Base-by-base conservation (phyloP, 805 yeast genomes). In the Lachancea kluyveri region DNA sequence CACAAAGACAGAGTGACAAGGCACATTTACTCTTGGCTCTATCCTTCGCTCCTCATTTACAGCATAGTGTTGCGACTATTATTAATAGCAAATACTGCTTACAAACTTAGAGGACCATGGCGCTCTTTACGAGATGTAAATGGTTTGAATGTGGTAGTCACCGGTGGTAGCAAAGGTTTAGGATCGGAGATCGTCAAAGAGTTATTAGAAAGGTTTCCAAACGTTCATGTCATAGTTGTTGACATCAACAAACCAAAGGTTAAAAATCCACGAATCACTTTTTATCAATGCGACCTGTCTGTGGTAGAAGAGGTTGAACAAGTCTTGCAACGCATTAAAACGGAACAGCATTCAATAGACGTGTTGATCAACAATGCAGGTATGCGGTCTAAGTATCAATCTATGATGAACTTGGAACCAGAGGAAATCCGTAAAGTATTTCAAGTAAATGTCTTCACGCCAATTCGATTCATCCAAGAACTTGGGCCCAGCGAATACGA, bases 331-430 rank as follows among this genome's bases (percentile, higher is more conserved):
- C 33, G 27, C 5, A 71, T 85, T 15, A 50, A 50, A 17, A 26
- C 45, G 16, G 62, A 67, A 19, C 45, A 73, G 4, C 21, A 24
- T 1, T 49, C 46, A 0, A 77, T 82, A 1, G 70, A 87, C 0
- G 62, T 85, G 1, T 60, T 88, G 9, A 66, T 88, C 30, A 87
- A 86, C 54, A 88, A 87, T 54, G 96, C 96, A 1, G 96, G 86
- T 0, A 68, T 84, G 12, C 64, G 81, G 24, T 65, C 64, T 7
- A 78, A 79, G 1, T 54, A 44, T 26, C 70, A 71, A 40, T 49
- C 70, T 2, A 45, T 84, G 0, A 40, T 68, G 2, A 74, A 78
- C 8, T 44, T 75, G 24, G 43, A 65, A 1, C 65, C 63, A 24
- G 68, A 65, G 1, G 80, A 78, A 26, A 70, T 85, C 30, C 72